Percentiles rank a stretch among this genome's conserved stretches.
These are phyloP conservation scores for Trypanosoma avium DNA, from an alignment of 208 protist species.

Conservation along the genomic window DNA sequence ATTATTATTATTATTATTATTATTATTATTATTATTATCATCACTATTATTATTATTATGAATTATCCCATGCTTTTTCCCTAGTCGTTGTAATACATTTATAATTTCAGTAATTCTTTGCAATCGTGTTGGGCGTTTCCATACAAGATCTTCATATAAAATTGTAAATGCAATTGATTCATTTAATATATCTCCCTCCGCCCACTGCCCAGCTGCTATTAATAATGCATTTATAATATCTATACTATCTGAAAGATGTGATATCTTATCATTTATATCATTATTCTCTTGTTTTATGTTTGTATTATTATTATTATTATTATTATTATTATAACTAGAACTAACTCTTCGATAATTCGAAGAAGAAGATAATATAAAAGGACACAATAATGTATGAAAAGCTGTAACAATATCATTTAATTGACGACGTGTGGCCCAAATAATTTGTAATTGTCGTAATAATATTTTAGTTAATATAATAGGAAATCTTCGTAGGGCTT, in stretches of 20 bases:
- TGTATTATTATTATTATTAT: neutral
- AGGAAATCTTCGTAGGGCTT: slow-evolving; percentile 62
- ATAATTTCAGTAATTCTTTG: slow-evolving; percentile 41
- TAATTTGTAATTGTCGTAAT: slow-evolving; percentile 48
- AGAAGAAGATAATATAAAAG: slow-evolving; percentile 36
- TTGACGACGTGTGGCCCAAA: slow-evolving; percentile 62
- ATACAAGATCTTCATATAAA: slow-evolving; percentile 60
- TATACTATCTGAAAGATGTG: slow-evolving; percentile 24
- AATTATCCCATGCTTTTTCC: neutral
- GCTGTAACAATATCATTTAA: slow-evolving; percentile 48
- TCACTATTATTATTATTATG: neutral
- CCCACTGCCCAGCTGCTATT: slow-evolving; percentile 32
- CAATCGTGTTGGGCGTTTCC: slow-evolving; percentile 36
- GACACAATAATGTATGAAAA: slow-evolving; percentile 53
- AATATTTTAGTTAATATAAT: slow-evolving; percentile 38
- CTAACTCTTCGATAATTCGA: too few relatives aligned
- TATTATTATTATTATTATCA: neutral
- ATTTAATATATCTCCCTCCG: slow-evolving; percentile 31
- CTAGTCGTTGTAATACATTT: slow-evolving; percentile 11
- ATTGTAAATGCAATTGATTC: slow-evolving; percentile 57
- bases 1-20: neutral
- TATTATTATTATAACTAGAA: neutral
- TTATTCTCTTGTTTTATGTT: neutral
- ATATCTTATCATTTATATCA: neutral
- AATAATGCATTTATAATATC: slow-evolving; percentile 54